These are phyloP conservation scores for Stachybotrys chlorohalonatus DNA, from an alignment of 2,329 filamentous ascomycete species.

Conservation along the genomic window DNA sequence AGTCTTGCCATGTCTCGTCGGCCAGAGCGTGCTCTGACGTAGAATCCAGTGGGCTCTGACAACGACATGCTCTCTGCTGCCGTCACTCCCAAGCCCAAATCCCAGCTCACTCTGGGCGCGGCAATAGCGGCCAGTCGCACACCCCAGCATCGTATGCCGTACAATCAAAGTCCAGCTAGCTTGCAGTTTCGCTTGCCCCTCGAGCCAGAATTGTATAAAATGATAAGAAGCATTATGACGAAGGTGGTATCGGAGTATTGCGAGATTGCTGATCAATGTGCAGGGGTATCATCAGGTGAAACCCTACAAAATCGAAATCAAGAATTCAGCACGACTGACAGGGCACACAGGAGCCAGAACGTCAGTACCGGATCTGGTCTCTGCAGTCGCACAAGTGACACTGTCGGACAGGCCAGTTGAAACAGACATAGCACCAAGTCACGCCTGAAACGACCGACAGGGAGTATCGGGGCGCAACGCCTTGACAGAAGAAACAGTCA, in stretches of 20 bases:
- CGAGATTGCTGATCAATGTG: background rate
- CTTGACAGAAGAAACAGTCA: slow-evolving; percentile 1
- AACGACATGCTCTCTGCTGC: too few relatives aligned
- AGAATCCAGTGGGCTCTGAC: too few relatives aligned
- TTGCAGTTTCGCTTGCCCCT: background rate
- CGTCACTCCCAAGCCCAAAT: too few relatives aligned
- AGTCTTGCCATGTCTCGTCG: too few relatives aligned
- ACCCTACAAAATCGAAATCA: background rate
- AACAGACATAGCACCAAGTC: background rate
- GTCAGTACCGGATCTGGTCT: background rate
- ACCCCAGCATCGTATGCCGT: background rate
- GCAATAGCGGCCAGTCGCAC: too few relatives aligned
- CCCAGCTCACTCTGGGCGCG: too few relatives aligned
- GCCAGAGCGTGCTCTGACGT: too few relatives aligned
- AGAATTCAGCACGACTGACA: background rate
- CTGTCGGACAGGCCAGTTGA: background rate
- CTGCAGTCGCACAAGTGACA: background rate
- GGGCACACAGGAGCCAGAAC: too few relatives aligned
- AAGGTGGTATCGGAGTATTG: background rate
- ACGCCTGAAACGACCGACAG: background rate
- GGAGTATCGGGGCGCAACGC: background rate
- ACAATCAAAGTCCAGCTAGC: background rate
- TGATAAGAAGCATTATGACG: background rate
- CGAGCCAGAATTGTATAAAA: background rate
- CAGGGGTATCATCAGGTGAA: background rate